Evolutionary conservation across 2,329 filamentous ascomycete species (phyloP).

Genomic region (Neonectria neomacrospora): DNA sequence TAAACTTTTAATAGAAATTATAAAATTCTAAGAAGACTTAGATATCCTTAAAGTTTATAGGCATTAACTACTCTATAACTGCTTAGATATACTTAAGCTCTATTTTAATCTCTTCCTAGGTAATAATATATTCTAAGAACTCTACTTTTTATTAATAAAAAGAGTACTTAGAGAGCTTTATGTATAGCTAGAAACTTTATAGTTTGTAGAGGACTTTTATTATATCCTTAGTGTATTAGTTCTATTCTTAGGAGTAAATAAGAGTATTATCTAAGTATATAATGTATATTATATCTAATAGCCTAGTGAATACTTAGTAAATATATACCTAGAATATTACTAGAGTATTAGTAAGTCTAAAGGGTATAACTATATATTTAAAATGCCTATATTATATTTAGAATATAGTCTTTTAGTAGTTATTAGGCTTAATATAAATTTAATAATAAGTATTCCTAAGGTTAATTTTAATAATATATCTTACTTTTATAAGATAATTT

Average conservation of each 20-base stretch:
- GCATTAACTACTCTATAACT: neutral
- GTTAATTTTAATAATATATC: too few species aligned
- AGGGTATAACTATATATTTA: neutral
- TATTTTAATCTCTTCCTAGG: neutral
- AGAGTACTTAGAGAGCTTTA: neutral
- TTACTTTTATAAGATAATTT: too few species aligned
- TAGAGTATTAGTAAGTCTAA: too few species aligned
- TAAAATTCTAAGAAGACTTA: neutral
- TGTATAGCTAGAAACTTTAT: neutral
- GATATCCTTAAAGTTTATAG: neutral
- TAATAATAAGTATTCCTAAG: too few species aligned
- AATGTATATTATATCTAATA: neutral
- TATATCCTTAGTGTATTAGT: neutral
- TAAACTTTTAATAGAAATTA: neutral
- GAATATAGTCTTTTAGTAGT: too few species aligned
- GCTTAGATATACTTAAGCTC: neutral
- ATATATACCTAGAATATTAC: neutral
- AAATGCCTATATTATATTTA: too few species aligned
- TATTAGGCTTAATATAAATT: too few species aligned
- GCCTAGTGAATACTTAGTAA: neutral
- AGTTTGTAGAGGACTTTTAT: neutral
- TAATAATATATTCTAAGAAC: neutral
- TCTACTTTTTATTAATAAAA: neutral
- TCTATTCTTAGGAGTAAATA: too few species aligned
- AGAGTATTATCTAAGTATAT: too few species aligned